These are phyloP conservation scores for Teunomyces gatunensis DNA, from an alignment of 805 yeast genomes.

Conservation along the genomic window DNA sequence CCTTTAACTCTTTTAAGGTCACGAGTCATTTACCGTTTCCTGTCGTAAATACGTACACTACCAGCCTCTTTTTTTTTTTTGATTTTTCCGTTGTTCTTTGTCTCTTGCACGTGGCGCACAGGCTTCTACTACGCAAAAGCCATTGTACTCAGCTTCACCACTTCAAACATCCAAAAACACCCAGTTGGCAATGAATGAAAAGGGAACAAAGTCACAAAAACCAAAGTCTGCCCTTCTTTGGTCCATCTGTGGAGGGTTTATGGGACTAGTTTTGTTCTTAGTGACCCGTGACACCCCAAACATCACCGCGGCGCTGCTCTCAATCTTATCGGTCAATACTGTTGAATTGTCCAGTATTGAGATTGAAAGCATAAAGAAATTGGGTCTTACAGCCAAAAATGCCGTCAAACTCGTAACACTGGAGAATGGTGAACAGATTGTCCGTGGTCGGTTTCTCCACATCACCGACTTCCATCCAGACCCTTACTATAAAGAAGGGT, in stretches of 20 bases:
- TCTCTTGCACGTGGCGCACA: not conserved
- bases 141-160: too few relatives aligned
- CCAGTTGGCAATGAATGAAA: conserved; percentile 1
- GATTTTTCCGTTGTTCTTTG: too few relatives aligned
- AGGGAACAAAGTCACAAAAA: not conserved
- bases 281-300: not conserved
- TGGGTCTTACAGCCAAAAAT: conserved; percentile 35
- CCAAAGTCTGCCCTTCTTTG: not conserved
- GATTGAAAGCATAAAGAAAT: conserved; percentile 7
- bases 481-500: conserved; percentile 55
- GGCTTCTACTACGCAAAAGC: too few relatives aligned
- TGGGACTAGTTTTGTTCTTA: not conserved
- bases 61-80: too few relatives aligned
- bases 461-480: conserved; percentile 89
- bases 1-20: too few relatives aligned
- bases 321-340: not conserved
- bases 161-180: too few relatives aligned
- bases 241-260: not conserved
- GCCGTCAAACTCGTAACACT: conserved; percentile 24
- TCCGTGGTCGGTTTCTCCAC: conserved; percentile 81
- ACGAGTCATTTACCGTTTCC: too few relatives aligned
- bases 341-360: not conserved
- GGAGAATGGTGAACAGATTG: conserved; percentile 22
- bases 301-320: not conserved
- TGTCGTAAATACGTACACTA: too few relatives aligned